Evolutionary conservation across 164 flowering plant species (phyloP).

Genomic region (Stephania japonica): DNA sequence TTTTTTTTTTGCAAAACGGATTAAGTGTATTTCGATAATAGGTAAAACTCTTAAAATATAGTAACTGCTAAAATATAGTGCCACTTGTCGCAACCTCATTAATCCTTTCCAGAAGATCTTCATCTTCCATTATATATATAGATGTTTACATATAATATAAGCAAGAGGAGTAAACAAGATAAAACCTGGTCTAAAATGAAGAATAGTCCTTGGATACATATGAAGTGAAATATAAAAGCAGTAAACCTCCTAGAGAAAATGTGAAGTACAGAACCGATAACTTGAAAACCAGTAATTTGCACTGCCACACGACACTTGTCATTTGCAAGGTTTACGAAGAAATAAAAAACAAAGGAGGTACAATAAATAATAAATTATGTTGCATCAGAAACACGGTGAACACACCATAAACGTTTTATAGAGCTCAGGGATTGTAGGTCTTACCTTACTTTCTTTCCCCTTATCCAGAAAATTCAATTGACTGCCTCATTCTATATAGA

Average conservation of each 20-base stretch:
- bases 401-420: background rate
- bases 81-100: no score
- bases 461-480: constrained; percentile 1
- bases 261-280: background rate
- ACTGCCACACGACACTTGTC: background rate
- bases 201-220: no score
- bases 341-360: background rate
- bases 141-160: no score
- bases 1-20: no score
- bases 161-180: no score
- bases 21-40: no score
- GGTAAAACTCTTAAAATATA: no score
- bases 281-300: background rate
- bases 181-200: no score
- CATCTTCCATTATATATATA: no score
- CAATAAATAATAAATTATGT: background rate
- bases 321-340: background rate
- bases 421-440: background rate
- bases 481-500: constrained; percentile 62
- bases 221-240: background rate
- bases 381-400: background rate
- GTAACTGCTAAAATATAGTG: no score
- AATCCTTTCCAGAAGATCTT: no score
- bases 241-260: background rate
- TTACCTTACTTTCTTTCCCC: constrained; percentile 10